A percentile compares a stretch with the other conserved stretches of the same genome.
These are phyloP conservation scores for Gnomoniopsis sp. DNA, from an alignment of 2,329 filamentous ascomycete species.

Conservation along the genomic window DNA sequence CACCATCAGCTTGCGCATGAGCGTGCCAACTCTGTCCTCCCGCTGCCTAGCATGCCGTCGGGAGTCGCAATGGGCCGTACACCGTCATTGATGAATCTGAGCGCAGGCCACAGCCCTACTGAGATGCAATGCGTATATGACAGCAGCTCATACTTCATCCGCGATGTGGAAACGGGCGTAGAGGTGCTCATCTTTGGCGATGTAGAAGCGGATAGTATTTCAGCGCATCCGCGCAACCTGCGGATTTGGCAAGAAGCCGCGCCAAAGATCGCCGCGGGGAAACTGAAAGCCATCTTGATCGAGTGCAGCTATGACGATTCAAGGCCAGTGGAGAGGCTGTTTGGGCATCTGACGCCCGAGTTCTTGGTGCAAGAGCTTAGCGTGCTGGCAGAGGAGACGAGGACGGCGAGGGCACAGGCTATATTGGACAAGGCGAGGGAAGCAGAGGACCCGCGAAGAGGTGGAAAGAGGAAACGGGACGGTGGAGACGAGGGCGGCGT, in stretches of 20 bases:
- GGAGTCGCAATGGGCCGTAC: neutral
- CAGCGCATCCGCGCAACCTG: slow-evolving; percentile 75
- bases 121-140: slow-evolving; percentile 70
- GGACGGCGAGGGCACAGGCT: slow-evolving; percentile 42
- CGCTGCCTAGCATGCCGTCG: slow-evolving; percentile 5
- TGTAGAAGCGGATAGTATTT: slow-evolving; percentile 87
- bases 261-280: slow-evolving; percentile 71
- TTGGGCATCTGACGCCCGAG: slow-evolving; percentile 82
- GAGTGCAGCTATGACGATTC: slow-evolving; percentile 91
- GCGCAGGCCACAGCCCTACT: slow-evolving; percentile 25
- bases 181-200: slow-evolving; percentile 95
- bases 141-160: slow-evolving; percentile 91
- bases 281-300: slow-evolving; percentile 80
- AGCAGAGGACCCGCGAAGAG: slow-evolving; percentile 7
- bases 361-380: slow-evolving; percentile 79
- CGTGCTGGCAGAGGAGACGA: slow-evolving; percentile 67
- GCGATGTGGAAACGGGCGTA: slow-evolving; percentile 63
- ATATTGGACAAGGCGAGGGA: slow-evolving; percentile 16
- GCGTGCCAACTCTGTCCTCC: slow-evolving; percentile 14
- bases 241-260: slow-evolving; percentile 86
- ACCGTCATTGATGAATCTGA: slow-evolving; percentile 1
- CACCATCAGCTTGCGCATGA: slow-evolving; percentile 20
- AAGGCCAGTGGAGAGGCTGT: slow-evolving; percentile 73
- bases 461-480: slow-evolving; percentile 60
- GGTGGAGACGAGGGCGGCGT: slow-evolving; percentile 30